Conservation (phyloP, 2,329 filamentous ascomycete species). For the Rasamsonia emersonii region DNA sequence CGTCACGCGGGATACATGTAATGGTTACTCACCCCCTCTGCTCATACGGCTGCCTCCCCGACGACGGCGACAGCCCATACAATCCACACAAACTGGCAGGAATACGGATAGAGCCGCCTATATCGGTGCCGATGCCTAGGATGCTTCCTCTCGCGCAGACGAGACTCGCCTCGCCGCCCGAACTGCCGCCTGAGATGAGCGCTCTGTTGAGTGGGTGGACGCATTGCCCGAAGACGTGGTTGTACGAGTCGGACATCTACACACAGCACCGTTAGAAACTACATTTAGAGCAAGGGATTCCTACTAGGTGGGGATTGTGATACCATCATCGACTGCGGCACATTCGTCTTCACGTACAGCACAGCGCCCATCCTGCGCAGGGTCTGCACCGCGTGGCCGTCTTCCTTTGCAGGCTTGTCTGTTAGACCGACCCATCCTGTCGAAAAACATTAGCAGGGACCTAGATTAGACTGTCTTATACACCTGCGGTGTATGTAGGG, state of each 20-base stretch:
- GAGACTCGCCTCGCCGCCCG: constrained; percentile 56
- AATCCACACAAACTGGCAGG: constrained; percentile 26
- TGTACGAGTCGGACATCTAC: constrained; percentile 49
- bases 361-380: constrained; percentile 35
- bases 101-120: constrained; percentile 38
- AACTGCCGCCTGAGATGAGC: constrained; percentile 55
- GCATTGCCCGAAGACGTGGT: constrained; percentile 54
- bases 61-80: constrained; percentile 30
- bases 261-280: constrained; percentile 54
- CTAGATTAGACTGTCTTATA: constrained; percentile 1
- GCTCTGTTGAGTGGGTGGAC: constrained; percentile 56
- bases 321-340: constrained; percentile 60
- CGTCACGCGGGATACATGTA: constrained; percentile 10
- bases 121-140: constrained; percentile 57
- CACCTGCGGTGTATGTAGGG: not conserved
- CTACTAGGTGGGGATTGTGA: constrained; percentile 54
- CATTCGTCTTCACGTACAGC: constrained; percentile 49
- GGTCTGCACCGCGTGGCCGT: constrained; percentile 5
- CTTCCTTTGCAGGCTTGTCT: constrained; percentile 6
- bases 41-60: constrained; percentile 28
- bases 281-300: constrained; percentile 49
- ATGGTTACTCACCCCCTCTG: constrained; percentile 22
- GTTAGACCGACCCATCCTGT: constrained; percentile 9
- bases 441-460: too few relatives aligned
- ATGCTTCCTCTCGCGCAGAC: constrained; percentile 50